These are phyloP conservation scores for Cryptococcus sp. DNA, from an alignment of 1,284 basidiomycete species.

Conservation along the genomic window DNA sequence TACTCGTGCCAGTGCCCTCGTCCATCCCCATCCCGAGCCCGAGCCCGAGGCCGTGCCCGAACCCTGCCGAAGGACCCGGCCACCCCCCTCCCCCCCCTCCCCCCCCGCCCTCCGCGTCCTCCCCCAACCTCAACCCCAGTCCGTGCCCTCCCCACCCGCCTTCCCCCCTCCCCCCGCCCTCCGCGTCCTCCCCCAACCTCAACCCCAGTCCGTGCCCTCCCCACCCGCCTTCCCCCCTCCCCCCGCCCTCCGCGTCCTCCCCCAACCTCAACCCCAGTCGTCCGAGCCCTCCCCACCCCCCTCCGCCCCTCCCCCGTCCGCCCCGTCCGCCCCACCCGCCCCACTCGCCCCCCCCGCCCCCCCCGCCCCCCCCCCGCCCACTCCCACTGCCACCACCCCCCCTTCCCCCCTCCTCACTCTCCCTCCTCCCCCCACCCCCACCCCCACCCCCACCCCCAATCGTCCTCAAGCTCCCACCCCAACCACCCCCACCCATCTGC, in stretches of 20 bases:
- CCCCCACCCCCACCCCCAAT: conserved; percentile 1
- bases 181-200: too few relatives aligned
- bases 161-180: conserved; percentile 1
- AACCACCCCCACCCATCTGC: not conserved
- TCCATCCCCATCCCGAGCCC: too few relatives aligned
- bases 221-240: not conserved
- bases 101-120: not conserved
- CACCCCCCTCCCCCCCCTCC: not conserved
- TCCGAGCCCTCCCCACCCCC: conserved; percentile 11
- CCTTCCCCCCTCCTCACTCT: not conserved
- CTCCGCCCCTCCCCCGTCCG: not conserved
- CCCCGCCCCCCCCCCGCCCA: conserved; percentile 1
- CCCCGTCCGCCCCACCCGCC: too few relatives aligned
- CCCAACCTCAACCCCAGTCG: conserved; percentile 6
- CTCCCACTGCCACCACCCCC: too few relatives aligned
- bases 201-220: not conserved
- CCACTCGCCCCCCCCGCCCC: not conserved
- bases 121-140: conserved; percentile 2
- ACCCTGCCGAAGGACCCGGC: too few relatives aligned
- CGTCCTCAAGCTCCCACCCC: conserved; percentile 2
- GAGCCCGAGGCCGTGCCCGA: too few relatives aligned
- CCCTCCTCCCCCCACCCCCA: conserved; percentile 3
- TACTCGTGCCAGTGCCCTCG: too few relatives aligned
- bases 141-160: not conserved
- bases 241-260: conserved; percentile 1